Evolutionary conservation across 2,329 filamentous ascomycete species (phyloP).

Genomic region (Metarhizium rileyi): DNA sequence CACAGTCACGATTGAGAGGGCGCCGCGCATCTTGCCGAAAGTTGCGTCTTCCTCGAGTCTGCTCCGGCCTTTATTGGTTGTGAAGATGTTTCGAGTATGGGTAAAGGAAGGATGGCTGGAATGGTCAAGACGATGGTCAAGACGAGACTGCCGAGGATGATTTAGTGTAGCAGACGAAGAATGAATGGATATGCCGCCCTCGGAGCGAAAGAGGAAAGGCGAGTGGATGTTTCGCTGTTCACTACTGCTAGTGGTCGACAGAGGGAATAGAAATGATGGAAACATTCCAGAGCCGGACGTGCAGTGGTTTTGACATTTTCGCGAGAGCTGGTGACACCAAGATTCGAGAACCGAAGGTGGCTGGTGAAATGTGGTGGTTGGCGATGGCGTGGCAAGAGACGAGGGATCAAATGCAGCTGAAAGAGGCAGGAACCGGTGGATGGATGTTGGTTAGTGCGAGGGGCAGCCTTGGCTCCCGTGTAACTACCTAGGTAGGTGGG

Average conservation of each 20-base stretch:
- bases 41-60: background rate
- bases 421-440: background rate
- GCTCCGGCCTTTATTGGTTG: background rate
- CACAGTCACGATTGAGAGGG: slow-evolving; percentile 19
- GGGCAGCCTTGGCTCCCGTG: background rate
- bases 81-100: background rate
- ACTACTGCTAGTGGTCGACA: background rate
- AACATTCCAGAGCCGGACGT: background rate
- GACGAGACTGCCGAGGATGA: background rate
- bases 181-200: no score
- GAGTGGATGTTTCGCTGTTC: no score
- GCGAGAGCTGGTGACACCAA: background rate
- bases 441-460: background rate
- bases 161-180: background rate
- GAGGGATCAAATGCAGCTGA: no score
- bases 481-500: no score
- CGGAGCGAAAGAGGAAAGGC: no score
- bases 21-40: slow-evolving; percentile 21
- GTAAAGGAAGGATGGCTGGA: background rate
- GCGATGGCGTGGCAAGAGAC: background rate
- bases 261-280: background rate
- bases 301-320: slow-evolving; percentile 1
- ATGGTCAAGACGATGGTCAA: background rate
- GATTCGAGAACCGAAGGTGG: slow-evolving; percentile 3
- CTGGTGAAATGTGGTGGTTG: slow-evolving; percentile 4